Evolutionary conservation across 2,329 filamentous ascomycete genomes (phyloP), one percentile per base, ranked within the genome.

Genomic region (Tolypocladium endophyticum): DNA sequence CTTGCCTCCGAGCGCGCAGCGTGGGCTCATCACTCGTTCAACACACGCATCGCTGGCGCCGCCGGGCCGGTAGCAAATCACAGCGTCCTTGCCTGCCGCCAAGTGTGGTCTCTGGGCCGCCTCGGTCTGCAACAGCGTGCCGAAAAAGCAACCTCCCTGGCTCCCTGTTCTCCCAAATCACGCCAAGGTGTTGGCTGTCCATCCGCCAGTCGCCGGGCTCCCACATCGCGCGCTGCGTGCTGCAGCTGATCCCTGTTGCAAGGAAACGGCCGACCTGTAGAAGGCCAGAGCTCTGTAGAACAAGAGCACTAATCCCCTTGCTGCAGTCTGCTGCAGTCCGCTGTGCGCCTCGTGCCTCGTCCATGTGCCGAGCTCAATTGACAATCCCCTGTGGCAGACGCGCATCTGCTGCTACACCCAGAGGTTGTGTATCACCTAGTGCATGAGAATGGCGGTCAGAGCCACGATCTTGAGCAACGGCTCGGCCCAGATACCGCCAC

Each of bases 11-110:
- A 6, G 45, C 18, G 28, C 28, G 3, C 28, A 7, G 16, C 28
- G 9, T 35, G 50, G 50, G 28, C 50, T 53, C 50, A 35, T 28
- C 50, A 53, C 50, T n/a, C 50, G 50, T 18, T n/a, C 28, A 6
- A 53, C 35, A 52, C 55, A 53, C 59, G 52, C 58, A 54, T 52
- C 43, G 55, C 28, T 33, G 53, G 59, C 41, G 59, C 54, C 54
- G 55, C 55, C 36, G 54, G 25, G 28, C 33, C 16, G 58, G 58
- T 59, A 59, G 52, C 58, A 59, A 59, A 59, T 59, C 56, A 58
- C 16, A 18, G 18, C 43, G 23, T 18, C 56, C 16, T 39, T 23
- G 25, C 16, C 36, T 25, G 35, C 28, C 50, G 18, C 50, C 7
- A 33, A 23, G 5, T 53, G 30, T 53, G 50, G 50, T 18, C 50